A percentile compares a stretch with the other conserved stretches of the same genome.
Conservation (phyloP, 768 basidiomycete genomes). For the Stropharia rugosoannulata region DNA sequence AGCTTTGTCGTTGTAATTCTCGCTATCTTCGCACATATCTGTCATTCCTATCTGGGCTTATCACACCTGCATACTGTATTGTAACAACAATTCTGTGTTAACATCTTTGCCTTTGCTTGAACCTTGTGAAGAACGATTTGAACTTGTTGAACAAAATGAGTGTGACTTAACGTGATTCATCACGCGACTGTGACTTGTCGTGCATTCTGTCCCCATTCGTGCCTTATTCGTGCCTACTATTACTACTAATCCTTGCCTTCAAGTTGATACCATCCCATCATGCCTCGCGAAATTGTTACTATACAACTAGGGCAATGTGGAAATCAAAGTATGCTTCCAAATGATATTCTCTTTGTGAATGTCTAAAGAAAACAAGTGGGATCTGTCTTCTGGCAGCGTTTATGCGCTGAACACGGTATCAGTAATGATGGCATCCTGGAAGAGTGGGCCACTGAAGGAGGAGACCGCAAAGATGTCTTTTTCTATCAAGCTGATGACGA, state of each 20-base stretch:
- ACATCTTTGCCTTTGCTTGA: constrained; percentile 23
- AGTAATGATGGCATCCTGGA: constrained; percentile 93
- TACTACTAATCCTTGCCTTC: no score
- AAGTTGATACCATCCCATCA: constrained; percentile 19
- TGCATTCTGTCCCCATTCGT: no score
- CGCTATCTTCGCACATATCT: constrained; percentile 84
- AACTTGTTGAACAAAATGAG: constrained; percentile 1
- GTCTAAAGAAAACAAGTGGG: constrained; percentile 62
- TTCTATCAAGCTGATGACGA: constrained; percentile 99
- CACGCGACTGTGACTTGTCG: background rate
- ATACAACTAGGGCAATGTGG: constrained; percentile 87
- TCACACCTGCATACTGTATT: constrained; percentile 78
- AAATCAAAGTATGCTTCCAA: constrained; percentile 70
- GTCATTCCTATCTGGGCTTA: constrained; percentile 63
- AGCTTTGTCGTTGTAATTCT: constrained; percentile 59
- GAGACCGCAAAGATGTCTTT: constrained; percentile 98
- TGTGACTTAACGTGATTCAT: constrained; percentile 18
- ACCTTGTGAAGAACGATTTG: constrained; percentile 15
- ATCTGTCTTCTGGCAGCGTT: constrained; percentile 96
- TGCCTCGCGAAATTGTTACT: constrained; percentile 86
- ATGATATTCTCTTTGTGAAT: constrained; percentile 9
- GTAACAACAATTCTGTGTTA: constrained; percentile 64
- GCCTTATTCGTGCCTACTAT: no score
- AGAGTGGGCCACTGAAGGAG: constrained; percentile 94
- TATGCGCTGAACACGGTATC: constrained; percentile 98